phyloP scores from a whole-genome alignment of 441 rosid species.

The Gossypium trilobum region DNA sequence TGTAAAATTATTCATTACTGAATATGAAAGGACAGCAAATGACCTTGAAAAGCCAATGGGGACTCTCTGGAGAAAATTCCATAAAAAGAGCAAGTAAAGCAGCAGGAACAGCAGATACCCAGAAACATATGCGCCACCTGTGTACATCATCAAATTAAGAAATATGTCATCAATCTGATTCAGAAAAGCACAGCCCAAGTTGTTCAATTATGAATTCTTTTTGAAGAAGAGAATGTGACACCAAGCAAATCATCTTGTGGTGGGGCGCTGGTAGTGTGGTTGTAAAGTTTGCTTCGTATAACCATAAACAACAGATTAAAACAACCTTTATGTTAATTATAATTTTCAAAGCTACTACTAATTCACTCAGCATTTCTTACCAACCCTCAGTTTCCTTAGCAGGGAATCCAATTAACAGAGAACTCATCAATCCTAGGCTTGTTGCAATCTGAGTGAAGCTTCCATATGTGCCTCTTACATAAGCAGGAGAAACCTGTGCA shows the following conservation, averaged over 20 bases:
- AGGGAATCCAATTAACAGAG: slow-evolving; percentile 75
- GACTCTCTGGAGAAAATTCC: slow-evolving; percentile 76
- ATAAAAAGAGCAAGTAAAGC: slow-evolving; percentile 63
- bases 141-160: slow-evolving; percentile 13
- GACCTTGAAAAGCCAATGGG: slow-evolving; percentile 97
- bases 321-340: neutral
- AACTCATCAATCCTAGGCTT: slow-evolving; percentile 72
- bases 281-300: neutral
- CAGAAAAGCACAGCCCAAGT: slow-evolving; percentile 1
- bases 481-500: slow-evolving; percentile 76
- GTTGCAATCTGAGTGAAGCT: slow-evolving; percentile 89
- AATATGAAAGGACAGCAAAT: slow-evolving; percentile 12
- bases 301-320: slow-evolving; percentile 1
- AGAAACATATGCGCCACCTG: slow-evolving; percentile 97
- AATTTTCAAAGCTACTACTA: slow-evolving; percentile 12
- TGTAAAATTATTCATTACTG: neutral
- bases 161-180: slow-evolving; percentile 3
- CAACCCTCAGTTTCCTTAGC: slow-evolving; percentile 65
- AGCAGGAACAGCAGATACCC: slow-evolving; percentile 77
- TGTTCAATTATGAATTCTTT: neutral
- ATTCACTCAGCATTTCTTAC: slow-evolving; percentile 37
- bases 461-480: slow-evolving; percentile 90
- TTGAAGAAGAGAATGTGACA: neutral
- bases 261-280: neutral
- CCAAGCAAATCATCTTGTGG: neutral